phyloP scores from a whole-genome alignment of 805 yeast genomes.

The Wickerhamomyces mucosus region DNA sequence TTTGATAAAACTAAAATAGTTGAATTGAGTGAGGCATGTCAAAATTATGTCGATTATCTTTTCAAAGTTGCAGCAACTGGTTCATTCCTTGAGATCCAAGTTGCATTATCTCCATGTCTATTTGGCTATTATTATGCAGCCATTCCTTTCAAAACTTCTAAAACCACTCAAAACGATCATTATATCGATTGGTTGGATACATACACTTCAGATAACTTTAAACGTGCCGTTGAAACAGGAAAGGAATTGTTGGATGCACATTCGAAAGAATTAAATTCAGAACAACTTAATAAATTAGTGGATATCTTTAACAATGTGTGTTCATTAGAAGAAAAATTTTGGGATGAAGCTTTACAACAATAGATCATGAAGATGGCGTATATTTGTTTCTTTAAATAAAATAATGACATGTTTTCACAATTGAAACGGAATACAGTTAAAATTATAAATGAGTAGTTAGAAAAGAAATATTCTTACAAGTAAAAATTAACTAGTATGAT shows the following conservation, averaged over 20 bases:
- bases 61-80: slow-evolving; percentile 40
- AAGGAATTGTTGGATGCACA: slow-evolving; percentile 35
- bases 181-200: slow-evolving; percentile 49
- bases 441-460: no score
- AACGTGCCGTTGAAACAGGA: slow-evolving; percentile 44
- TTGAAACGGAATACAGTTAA: no score
- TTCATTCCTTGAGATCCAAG: slow-evolving; percentile 55
- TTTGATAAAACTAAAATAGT: slow-evolving; percentile 37
- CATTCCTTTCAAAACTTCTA: slow-evolving; percentile 22
- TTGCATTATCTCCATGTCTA: slow-evolving; percentile 68
- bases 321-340: slow-evolving; percentile 53
- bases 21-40: slow-evolving; percentile 45
- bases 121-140: slow-evolving; percentile 55
- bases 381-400: no score
- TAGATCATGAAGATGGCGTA: no score
- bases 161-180: slow-evolving; percentile 19
- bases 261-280: slow-evolving; percentile 29
- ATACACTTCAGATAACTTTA: slow-evolving; percentile 51
- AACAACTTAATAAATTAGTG: slow-evolving; percentile 41
- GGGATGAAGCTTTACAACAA: slow-evolving; percentile 54
- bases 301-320: slow-evolving; percentile 53
- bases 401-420: no score
- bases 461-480: no score
- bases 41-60: slow-evolving; percentile 52
- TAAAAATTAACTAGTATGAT: no score